Evolutionary conservation across 1,139 yeast genomes (phyloP), one percentile per base, ranked within the genome.

Genomic region (Saccharomyces hybrid): DNA sequence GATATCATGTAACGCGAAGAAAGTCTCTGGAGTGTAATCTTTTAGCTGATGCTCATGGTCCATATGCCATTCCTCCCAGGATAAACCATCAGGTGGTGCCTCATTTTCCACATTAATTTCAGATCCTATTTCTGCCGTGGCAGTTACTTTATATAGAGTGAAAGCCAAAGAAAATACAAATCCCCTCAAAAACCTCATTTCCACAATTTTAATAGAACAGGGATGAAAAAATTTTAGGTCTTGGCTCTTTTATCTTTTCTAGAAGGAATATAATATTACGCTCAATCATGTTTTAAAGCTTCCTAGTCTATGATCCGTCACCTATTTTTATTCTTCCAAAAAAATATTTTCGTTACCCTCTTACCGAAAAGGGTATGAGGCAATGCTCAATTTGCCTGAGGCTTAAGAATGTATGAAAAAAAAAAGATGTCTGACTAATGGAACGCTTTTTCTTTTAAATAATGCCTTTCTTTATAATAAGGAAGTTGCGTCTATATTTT

Each of bases 51-150:
- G 98, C 70, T 91, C 99, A 62, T 83, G 84, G 59, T 79, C 75
- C 98, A 91, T 91, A 71, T 91, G 98, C 88, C 91, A 85, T 60
- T 79, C 79, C 63, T 84, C 88, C 95, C 95, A 87, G 14, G 76
- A 67, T 51, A 79, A 53, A 0, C 80, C 82, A 29, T 71, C 71
- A 3, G 88, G 88, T 48, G 73, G 76, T 28, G 56, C 55, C 52
- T 72, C 75, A n/a, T 38, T 56, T 51, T 67, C 71, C 26, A 62
- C 59, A 51, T 68, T 66, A 8, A 66, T 56, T 7, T 59, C 56
- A 2, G 61, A 38, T 38, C 44, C 44, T 16, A 38, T 9, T 38
- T 38, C 44, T 38, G 44, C 25, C 44, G 44, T 38, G 11, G 44
- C 44, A 38, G 13, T 16, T 38, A 38, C 42, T 20, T 48, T 41